Evolutionary conservation across 805 yeast genomes (phyloP), one percentile per base, ranked within the genome.

Genomic region (Torulaspora quercuum): DNA sequence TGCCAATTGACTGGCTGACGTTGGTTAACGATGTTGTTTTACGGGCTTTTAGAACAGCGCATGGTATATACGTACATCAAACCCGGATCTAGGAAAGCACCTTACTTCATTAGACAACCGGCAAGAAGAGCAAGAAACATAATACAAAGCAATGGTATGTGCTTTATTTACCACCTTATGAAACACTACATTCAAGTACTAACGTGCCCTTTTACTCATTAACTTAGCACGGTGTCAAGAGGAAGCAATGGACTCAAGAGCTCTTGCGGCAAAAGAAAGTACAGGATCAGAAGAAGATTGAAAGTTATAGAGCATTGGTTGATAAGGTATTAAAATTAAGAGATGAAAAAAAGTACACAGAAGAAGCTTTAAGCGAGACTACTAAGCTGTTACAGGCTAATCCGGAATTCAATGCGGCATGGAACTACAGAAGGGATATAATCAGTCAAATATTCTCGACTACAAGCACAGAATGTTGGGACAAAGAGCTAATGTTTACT

Each of bases 351-450:
- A 40, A 53, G 1, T 69, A 64, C 37, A 59, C 56, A 13, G 49
- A 52, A 1, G 67, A 63, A 2, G 56, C 75, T 0, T 67, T 87
- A 16, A 65, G 68, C 1, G 54, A 67, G 14, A 82, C 94, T 0
- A 70, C 82, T 0, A 62, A 65, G 12, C 48, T 89, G 9, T 65
- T 92, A 13, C 61, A 68, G 6, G 52, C 74, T 33, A 88, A 89
- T 51, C 96, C 97, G 0, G 97, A 92, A 55, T 74, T 82, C 45
- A 89, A 89, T 59, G 79, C 96, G 0, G 69, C 77, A 0, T 92
- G 97, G 97, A 92, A 92, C 55, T 83, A 71, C 54, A 72, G 97
- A 39, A 72, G 96, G 37, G 92, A 85, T 46, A 76, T 82, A 3
- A 62, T 88, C 12, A 25, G 44, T 0, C 55, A 57, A 1, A 24